Conservation (phyloP, 2,329 filamentous ascomycete genomes). For the Conoideocrella luteorostrata region DNA sequence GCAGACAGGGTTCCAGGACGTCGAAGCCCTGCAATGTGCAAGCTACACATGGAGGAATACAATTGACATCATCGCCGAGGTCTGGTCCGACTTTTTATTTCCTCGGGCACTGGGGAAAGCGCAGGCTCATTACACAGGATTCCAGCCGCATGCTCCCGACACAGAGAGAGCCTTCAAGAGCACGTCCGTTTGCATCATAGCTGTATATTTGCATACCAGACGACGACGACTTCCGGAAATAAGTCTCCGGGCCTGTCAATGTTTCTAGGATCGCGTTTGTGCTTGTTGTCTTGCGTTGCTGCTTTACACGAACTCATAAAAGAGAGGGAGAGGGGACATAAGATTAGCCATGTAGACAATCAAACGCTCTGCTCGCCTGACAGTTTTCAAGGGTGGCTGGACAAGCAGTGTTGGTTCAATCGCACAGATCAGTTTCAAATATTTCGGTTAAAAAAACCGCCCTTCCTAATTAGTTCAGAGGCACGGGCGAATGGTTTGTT, state of each 20-base stretch:
- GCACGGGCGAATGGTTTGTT: too few species aligned
- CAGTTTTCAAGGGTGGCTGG: too few species aligned
- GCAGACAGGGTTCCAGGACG: not conserved
- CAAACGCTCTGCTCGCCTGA: too few species aligned
- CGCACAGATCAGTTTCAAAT: too few species aligned
- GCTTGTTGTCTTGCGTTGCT: not conserved
- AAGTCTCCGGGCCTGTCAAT: not conserved
- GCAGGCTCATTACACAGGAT: conserved; percentile 1
- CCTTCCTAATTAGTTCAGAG: too few species aligned
- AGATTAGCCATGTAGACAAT: too few species aligned
- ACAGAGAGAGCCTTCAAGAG: not conserved
- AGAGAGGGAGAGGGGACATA: not conserved
- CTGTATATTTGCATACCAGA: conserved; percentile 1
- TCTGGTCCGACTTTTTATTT: too few species aligned
- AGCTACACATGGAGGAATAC: not conserved
- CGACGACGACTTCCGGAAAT: not conserved
- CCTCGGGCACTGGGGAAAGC: not conserved
- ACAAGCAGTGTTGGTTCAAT: too few species aligned
- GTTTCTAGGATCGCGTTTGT: not conserved
- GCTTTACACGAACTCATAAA: too few species aligned
- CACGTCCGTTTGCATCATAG: not conserved
- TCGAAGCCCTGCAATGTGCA: too few species aligned
- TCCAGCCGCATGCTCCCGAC: not conserved
- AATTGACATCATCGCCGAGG: not conserved
- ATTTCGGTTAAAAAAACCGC: too few species aligned